Base-by-base conservation (phyloP, 1,284 basidiomycete species). In the Cutaneotrichosporon arboriforme region DNA sequence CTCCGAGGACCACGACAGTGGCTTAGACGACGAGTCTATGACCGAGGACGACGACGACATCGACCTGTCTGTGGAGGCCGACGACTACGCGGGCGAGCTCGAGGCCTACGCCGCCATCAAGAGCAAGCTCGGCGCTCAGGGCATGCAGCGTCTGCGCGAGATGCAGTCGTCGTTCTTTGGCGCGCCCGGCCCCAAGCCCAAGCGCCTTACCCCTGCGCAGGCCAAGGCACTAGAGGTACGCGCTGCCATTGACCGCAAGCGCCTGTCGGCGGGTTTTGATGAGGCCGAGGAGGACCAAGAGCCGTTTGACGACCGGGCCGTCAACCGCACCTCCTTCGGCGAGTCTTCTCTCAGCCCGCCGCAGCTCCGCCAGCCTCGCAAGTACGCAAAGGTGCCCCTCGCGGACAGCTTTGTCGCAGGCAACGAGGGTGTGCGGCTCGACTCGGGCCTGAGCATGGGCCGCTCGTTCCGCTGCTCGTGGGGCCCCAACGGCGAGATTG, bases 401-500 rank as follows among this genome's bases (percentile, higher is more conserved):
- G 58, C 56, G 3, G 49, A 68, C 17, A 70, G 70, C 58, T 57
- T 66, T 20, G 60, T 58, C 9, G 58, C 59, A 39, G 84, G 81
- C 7, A 78, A 80, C 41, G 90, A 93, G 69, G 81, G 80, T 9
- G 77, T 82, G 33, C 77, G 83, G 43, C 77, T 83, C 8, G 94
- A 97, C 75, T 85, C 89, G 8, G 91, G 90, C 1, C 76, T 97
- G 40, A 81, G 87, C 4, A 77, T 93, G 52, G 92, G 91, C 15
- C 82, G 91, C 23, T 90, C 89, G 20, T 97, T 93, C 75, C 82
- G 92, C 46, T 88, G 87, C 5, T 85, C 89, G 2, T 97, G 91
- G 90, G 90, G 92, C 14, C 86, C 88, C 0, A 81, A 83, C 43
- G 90, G 89, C 1, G 79, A 78, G 42, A 70, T 96, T 15, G 84